A percentile compares a stretch with the other conserved stretches of the same genome.
phyloP scores from a whole-genome alignment of 1,284 basidiomycete species.

The Schizophyllum amplum region DNA sequence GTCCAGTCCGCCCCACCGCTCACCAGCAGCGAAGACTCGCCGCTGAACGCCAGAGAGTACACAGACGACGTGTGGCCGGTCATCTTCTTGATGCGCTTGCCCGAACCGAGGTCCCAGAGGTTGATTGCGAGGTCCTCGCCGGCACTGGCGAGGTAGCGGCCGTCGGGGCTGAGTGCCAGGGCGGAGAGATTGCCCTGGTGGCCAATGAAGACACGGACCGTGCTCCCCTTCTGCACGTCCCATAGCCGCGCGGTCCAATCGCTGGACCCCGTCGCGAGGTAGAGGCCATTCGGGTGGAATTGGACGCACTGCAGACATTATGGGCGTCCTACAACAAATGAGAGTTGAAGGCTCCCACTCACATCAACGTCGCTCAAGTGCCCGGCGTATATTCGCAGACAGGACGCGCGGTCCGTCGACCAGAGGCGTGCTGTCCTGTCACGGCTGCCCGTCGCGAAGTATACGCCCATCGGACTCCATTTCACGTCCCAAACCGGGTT shows the following conservation, averaged over 20 bases:
- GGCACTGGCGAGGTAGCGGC: slow-evolving; percentile 87
- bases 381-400: slow-evolving; percentile 90
- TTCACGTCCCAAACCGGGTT: slow-evolving; percentile 99
- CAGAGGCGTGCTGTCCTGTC: slow-evolving; percentile 94
- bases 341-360: slow-evolving; percentile 24
- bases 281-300: slow-evolving; percentile 97
- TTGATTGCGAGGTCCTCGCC: slow-evolving; percentile 91
- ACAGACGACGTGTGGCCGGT: slow-evolving; percentile 86
- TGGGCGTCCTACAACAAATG: slow-evolving; percentile 5
- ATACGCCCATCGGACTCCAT: slow-evolving; percentile 97
- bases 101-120: slow-evolving; percentile 94
- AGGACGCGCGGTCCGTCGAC: slow-evolving; percentile 88
- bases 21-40: slow-evolving; percentile 85
- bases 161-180: slow-evolving; percentile 89
- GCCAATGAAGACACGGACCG: slow-evolving; percentile 92
- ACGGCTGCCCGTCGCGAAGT: slow-evolving; percentile 93
- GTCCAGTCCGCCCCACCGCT: slow-evolving; percentile 91
- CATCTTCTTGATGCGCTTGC: slow-evolving; percentile 95
- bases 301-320: slow-evolving; percentile 69
- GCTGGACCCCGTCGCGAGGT: slow-evolving; percentile 94
- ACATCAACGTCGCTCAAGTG: slow-evolving; percentile 98
- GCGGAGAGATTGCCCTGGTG: slow-evolving; percentile 89
- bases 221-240: slow-evolving; percentile 96
- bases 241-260: slow-evolving; percentile 95
- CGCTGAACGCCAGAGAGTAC: slow-evolving; percentile 87